Conservation (phyloP, 2,329 filamentous ascomycete species). For the Laburnicola sp. region DNA sequence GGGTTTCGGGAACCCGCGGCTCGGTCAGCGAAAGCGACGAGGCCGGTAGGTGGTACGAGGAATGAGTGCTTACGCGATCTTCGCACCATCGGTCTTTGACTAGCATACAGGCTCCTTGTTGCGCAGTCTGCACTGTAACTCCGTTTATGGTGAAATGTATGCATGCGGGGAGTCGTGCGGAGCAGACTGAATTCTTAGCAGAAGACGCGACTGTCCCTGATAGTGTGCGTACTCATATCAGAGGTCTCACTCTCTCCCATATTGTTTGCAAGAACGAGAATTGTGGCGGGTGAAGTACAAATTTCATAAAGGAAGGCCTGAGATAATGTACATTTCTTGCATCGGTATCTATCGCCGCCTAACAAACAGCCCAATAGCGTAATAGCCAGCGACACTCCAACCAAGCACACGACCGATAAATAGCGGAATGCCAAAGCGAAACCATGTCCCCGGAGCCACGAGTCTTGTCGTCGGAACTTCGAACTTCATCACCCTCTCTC, state of each 20-base stretch:
- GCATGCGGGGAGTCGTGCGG: too few species aligned
- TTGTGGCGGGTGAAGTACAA: too few species aligned
- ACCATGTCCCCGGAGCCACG: conserved; percentile 2
- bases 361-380: neutral
- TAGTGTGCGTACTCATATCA: too few species aligned
- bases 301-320: too few species aligned
- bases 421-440: conserved; percentile 11
- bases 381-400: neutral
- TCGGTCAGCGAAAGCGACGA: conserved; percentile 2
- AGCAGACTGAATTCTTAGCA: too few species aligned
- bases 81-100: neutral
- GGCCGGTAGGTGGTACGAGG: conserved; percentile 4
- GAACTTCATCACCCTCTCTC: neutral
- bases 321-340: too few species aligned
- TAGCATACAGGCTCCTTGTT: neutral
- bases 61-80: conserved; percentile 1
- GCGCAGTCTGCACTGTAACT: neutral
- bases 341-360: too few species aligned
- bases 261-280: too few species aligned
- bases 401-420: conserved; percentile 8
- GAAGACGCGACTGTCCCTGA: too few species aligned
- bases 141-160: too few species aligned
- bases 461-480: neutral
- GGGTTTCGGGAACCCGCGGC: conserved; percentile 2
- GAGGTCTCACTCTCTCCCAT: too few species aligned